Base-by-base conservation (phyloP, 2,329 filamentous ascomycete genomes). In the Ceratocystis albifundus region DNA sequence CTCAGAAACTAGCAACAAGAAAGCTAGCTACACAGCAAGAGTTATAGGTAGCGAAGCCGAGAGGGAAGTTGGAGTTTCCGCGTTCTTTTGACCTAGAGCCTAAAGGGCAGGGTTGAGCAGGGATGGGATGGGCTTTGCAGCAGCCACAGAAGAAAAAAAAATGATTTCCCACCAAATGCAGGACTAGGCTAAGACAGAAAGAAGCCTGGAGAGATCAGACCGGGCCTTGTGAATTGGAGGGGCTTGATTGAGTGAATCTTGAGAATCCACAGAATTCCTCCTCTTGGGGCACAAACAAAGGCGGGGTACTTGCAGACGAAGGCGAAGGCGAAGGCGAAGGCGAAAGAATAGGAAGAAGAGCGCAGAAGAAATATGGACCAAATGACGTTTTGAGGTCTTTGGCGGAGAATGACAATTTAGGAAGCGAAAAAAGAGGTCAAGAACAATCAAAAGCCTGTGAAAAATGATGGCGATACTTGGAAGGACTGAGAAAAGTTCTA, bases 291-390 rank as follows among this genome's bases (percentile, higher is more conserved):
- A 41, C 10, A 32, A 57, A n/a, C 55, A 36, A 59, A 59, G 55
- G 55, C 55, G 55, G 55, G 55, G 55, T 59, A 59, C 30, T 41
- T 59, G 55, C 55, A 59, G 55, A 2, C 17, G 55, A 36, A 6
- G 53, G 22, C 8, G 61, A 41, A 8, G 55, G 6, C 17, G 55
- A 36, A 6, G 55, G 6, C 17, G 55, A 36, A 6, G 53, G 22
- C 8, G 61, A 41, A 8, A 28, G 61, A 10, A 28, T 32, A 32
- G 36, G 36, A 17, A 62, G 41, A 44, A 22, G 32, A 59, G 17
- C 55, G 55, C 17, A n/a, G 12, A 17, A n/a, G 32, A 59, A 59
- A n/a, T 59, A 30, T n/a, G 55, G 55, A 28, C 4, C 55, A 15
- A 30, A 25, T 25, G 28, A 36, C 36, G 36, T 41, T 1, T 15